phyloP scores from a whole-genome alignment of 2,329 filamentous ascomycete species.

The Colletotrichum sp. region DNA sequence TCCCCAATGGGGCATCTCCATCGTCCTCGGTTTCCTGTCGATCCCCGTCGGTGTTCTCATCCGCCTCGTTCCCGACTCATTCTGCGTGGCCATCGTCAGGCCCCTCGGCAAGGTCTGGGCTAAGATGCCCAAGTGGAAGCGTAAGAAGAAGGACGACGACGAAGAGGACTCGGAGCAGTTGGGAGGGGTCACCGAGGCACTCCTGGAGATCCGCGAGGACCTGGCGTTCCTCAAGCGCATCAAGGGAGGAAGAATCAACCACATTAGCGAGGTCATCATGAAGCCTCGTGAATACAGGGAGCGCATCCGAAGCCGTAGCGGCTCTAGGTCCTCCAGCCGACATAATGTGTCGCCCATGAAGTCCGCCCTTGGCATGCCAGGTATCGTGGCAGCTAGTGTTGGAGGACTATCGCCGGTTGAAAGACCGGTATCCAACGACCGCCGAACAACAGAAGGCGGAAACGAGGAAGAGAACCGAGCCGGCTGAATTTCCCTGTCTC shows the following conservation, averaged over 20 bases:
- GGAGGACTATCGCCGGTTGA: slow-evolving; percentile 22
- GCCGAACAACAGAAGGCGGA: background rate
- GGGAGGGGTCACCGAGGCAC: slow-evolving; percentile 41
- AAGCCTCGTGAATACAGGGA: slow-evolving; percentile 55
- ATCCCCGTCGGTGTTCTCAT: slow-evolving; percentile 71
- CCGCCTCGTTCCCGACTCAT: slow-evolving; percentile 46
- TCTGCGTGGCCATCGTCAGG: slow-evolving; percentile 24
- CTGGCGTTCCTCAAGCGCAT: slow-evolving; percentile 65
- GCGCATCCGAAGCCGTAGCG: slow-evolving; percentile 19
- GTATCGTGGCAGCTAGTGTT: slow-evolving; percentile 25
- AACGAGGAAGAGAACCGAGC: background rate
- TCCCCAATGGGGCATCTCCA: slow-evolving; percentile 71
- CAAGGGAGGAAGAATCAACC: slow-evolving; percentile 65
- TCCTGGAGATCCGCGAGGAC: slow-evolving; percentile 66
- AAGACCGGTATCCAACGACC: background rate
- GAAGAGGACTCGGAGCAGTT: slow-evolving; percentile 34
- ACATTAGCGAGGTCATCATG: slow-evolving; percentile 61
- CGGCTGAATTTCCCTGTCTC: background rate
- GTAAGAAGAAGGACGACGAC: slow-evolving; percentile 18
- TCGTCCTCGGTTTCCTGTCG: slow-evolving; percentile 70
- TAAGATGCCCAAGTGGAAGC: slow-evolving; percentile 21
- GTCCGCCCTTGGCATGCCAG: slow-evolving; percentile 24
- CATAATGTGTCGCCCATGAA: slow-evolving; percentile 23
- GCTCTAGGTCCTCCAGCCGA: slow-evolving; percentile 20
- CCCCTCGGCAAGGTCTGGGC: slow-evolving; percentile 15